Base-by-base conservation (phyloP, 441 rosid genomes). In the Hura crepitans region DNA sequence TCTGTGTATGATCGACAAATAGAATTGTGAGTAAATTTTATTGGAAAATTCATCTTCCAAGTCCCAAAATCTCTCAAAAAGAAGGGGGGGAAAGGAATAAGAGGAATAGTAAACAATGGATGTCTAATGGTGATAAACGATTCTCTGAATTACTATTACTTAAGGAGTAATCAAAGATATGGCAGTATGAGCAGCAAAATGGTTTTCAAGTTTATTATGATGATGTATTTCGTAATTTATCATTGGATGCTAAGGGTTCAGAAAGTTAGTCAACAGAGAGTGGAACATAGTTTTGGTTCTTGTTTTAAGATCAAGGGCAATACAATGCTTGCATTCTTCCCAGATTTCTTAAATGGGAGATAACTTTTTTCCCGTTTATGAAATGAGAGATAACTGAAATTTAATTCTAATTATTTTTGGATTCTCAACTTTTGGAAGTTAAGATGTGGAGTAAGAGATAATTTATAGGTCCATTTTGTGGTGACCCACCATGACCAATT, bases 301-400 rank as follows among this genome's bases (percentile, higher is more conserved):
- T 47, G 39, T 13, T 35, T 6, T 33, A n/a, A 66, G 49, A 50
- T 31, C 47, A 66, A n/a, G 39, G 47, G 45, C 13, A 66, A 66
- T 7, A 33, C 14, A 31, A 39, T 49, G 31, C 50, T 50, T 30
- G n/a, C 60, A 33, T 66, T 6, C 43, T 54, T 65, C 37, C 30
- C 13, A 35, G 33, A 28, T 10, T 33, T 30, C 6, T 51, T 28
- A 51, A 51, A 51, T 5, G 30, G 45, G 33, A 3, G 39, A 35
- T 35, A 35, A 35, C 1, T 8, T 8, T 35, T 35, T 35, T 35
- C 7, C 7, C 3, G 4, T 35, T 2, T 35, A 4, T 3, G 39
- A 8, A 35, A 35, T 8, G 4, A 8, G 27, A 20, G 18, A 28
- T 47, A 35, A 18, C 22, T 51, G 20, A 23, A 51, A 35, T 33